Base-by-base conservation (phyloP, 2,329 filamentous ascomycete species). In the Penicillium sp. region DNA sequence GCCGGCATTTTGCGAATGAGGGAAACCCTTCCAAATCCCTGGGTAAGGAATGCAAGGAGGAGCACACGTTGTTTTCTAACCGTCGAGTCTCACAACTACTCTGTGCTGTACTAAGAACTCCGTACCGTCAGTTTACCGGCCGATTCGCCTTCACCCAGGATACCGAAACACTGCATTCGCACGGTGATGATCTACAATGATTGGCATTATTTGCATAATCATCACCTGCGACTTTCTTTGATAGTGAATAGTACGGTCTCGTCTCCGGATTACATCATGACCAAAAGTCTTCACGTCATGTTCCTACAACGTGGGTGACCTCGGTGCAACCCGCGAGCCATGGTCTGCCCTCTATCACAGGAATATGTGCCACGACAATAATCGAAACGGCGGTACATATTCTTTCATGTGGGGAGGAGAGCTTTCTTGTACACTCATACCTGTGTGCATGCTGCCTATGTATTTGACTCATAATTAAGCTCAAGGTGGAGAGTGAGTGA, bases 261-360 rank as follows among this genome's bases (percentile, higher is more conserved):
- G 4, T 51, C 51, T 8, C 10, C 51, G 25, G 3, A 61, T 64
- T 64, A 64, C 62, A 64, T 64, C 62, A 64, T 57, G 52, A 64
- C 49, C 14, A 49, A 42, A 26, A 55, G 57, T 59, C 57, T 59
- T 59, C 57, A 59, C 57, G 57, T 59, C 57, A 59, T 52, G 57
- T 59, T 37, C n/a, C 19, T 26, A 38, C 42, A 60, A 58, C 57
- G 58, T 63, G 58, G 58, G 57, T 60, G 45, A 60, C 54, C 33
- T n/a, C 11, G 22, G 30, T 52, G 33, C 51, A 25, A 52, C 56
- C 55, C 54, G 56, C 51, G 49, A 61, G 43, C 59, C 55, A 55
- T 56, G 58, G 46, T 53, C 40, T 45, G 38, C 14, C 25, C 16
- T 26, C 35, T 16, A 38, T 53, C 51, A 38, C 33, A 53, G 19